Evolutionary conservation across 1,284 basidiomycete genomes (phyloP).

Genomic region (Malassezia sympodialis): DNA sequence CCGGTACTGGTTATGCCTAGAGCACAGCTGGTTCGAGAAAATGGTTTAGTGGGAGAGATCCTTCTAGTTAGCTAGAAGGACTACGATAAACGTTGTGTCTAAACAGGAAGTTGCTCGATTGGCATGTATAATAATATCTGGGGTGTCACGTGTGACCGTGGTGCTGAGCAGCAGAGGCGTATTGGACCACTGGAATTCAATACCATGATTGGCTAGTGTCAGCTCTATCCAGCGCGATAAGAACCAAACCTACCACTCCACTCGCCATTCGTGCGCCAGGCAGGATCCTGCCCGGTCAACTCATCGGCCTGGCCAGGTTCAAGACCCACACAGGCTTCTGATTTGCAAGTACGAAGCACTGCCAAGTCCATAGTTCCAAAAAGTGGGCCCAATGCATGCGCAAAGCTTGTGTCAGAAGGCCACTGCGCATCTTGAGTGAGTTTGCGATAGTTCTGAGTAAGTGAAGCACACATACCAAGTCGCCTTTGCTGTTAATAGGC

Average conservation of each 20-base stretch:
- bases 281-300: slow-evolving; percentile 26
- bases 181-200: slow-evolving; percentile 23
- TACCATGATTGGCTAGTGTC: slow-evolving; percentile 28
- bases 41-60: slow-evolving; percentile 21
- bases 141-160: neutral
- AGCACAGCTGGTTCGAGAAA: slow-evolving; percentile 47
- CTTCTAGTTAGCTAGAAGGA: slow-evolving; percentile 12
- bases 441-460: slow-evolving; percentile 51
- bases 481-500: neutral
- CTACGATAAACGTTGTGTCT: neutral
- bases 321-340: slow-evolving; percentile 55
- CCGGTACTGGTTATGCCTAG: slow-evolving; percentile 39
- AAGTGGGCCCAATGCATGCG: slow-evolving; percentile 61
- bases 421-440: slow-evolving; percentile 80
- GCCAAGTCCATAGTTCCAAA: slow-evolving; percentile 69
- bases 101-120: neutral
- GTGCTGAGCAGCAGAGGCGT: neutral
- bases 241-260: slow-evolving; percentile 25
- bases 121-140: neutral
- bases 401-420: slow-evolving; percentile 72
- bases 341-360: slow-evolving; percentile 85
- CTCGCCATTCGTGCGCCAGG: slow-evolving; percentile 39
- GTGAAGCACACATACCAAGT: neutral
- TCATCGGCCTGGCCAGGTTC: slow-evolving; percentile 24
- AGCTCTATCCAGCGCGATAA: neutral